Base-by-base conservation (phyloP, 768 basidiomycete genomes). In the Peribolospora baueri region DNA sequence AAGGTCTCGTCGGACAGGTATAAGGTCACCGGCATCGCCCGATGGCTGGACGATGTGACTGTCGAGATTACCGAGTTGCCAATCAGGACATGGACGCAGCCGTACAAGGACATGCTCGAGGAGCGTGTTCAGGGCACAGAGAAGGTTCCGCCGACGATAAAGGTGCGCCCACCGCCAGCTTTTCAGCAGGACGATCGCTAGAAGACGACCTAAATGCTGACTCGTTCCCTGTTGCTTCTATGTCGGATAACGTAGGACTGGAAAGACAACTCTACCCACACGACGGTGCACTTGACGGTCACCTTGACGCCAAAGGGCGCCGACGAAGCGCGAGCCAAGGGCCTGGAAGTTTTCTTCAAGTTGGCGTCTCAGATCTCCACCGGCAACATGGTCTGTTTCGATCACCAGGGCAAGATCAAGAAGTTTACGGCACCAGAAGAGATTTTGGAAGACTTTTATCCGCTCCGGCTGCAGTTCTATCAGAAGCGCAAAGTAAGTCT, bases 301-400 rank as follows among this genome's bases (percentile, higher is more conserved):
- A 78, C 75, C 37, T 82, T 97, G 80, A 70, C 71, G 3, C 76
- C 80, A 49, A 81, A 81, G 59, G 80, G 81, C 57, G 75, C 93
- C 59, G 75, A 82, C 60, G 83, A 83, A 66, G 87, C 87, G 3
- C 86, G 91, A 65, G 74, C 76, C 58, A 85, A 93, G 64, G 91
- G 91, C 3, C 70, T 98, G 41, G 62, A 79, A 41, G 90, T 93
- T 67, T 84, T 77, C 66, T 95, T 98, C 79, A 91, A 87, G 68
- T 70, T 95, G 58, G 78, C 78, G 10, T 68, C 74, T 50, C 84
- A 88, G 66, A 69, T 98, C 66, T 82, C 74, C 67, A 93, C 86
- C 11, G 76, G 77, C 65, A 98, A 98, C 70, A 97, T 98, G 93
- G 93, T 97, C 13, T 88, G 86, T 69, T 98, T 98, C 67, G 91